A percentile compares a stretch with the other conserved stretches of the same genome.
These are phyloP conservation scores for Gleditsia sinensis DNA, from an alignment of 306 rosid species.

Conservation along the genomic window DNA sequence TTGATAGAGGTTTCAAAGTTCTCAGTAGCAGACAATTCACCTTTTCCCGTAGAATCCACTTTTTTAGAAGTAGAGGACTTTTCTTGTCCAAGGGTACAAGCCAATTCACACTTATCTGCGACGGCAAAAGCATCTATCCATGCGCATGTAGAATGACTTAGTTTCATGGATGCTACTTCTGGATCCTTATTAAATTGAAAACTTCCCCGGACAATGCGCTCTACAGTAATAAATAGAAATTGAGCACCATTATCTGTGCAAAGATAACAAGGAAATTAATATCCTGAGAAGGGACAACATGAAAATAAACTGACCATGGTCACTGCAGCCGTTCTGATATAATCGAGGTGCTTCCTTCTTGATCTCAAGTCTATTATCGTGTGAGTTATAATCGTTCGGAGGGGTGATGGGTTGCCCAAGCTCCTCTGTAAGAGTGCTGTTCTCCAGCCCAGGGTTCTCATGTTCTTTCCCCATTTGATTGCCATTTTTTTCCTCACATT, in stretches of 20 bases:
- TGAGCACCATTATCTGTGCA: background rate
- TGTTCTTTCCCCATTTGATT: background rate
- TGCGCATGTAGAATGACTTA: background rate
- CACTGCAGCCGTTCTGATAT: background rate
- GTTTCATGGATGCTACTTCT: background rate
- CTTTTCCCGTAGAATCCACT: background rate
- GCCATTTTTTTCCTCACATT: background rate
- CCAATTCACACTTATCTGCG: background rate
- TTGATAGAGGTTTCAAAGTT: background rate
- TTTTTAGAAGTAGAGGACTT: too few species aligned
- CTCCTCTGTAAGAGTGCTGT: background rate
- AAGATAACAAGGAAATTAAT: background rate
- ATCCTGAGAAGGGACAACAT: background rate
- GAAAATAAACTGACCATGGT: slow-evolving; percentile 2
- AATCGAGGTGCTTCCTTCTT: background rate
- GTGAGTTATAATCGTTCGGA: background rate
- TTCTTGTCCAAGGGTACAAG: too few species aligned
- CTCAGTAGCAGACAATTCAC: background rate
- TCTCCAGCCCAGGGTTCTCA: background rate
- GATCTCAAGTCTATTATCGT: background rate
- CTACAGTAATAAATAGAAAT: background rate
- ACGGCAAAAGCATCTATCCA: background rate
- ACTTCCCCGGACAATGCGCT: too few species aligned
- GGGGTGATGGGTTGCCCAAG: background rate
- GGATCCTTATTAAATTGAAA: background rate